Evolutionary conservation across 1,284 basidiomycete genomes (phyloP).

Genomic region (Malassezia pachydermatis): DNA sequence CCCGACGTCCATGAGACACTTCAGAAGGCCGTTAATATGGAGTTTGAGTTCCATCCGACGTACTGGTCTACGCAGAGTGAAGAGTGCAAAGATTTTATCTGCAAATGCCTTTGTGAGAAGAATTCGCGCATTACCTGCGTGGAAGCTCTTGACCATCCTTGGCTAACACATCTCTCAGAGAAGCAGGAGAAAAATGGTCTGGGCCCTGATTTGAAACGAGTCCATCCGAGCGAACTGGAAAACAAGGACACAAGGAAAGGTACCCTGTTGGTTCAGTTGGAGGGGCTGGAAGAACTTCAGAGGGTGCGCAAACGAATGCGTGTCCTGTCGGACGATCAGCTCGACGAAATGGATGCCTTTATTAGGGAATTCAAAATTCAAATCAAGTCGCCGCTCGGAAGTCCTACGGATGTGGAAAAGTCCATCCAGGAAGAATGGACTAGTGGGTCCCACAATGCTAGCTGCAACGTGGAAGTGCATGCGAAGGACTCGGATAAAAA

Average conservation of each 20-base stretch:
- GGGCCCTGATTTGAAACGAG: background rate
- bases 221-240: background rate
- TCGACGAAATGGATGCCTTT: background rate
- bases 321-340: background rate
- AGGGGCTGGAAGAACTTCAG: background rate
- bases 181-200: background rate
- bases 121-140: constrained; percentile 37
- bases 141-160: constrained; percentile 41
- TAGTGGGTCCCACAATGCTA: background rate
- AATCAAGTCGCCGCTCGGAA: background rate
- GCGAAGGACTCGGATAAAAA: background rate
- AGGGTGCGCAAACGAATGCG: background rate
- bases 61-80: constrained; percentile 43
- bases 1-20: constrained; percentile 39
- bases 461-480: no score
- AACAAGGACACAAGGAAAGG: no score
- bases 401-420: no score
- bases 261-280: background rate
- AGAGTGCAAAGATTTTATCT: constrained; percentile 43
- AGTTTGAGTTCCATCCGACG: constrained; percentile 37
- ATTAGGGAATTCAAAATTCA: constrained; percentile 1
- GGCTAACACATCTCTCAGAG: constrained; percentile 27
- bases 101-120: constrained; percentile 35
- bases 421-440: no score
- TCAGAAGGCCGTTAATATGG: constrained; percentile 40